Evolutionary conservation across 768 basidiomycete species (phyloP).

Genomic region (Tricholoma terreum): DNA sequence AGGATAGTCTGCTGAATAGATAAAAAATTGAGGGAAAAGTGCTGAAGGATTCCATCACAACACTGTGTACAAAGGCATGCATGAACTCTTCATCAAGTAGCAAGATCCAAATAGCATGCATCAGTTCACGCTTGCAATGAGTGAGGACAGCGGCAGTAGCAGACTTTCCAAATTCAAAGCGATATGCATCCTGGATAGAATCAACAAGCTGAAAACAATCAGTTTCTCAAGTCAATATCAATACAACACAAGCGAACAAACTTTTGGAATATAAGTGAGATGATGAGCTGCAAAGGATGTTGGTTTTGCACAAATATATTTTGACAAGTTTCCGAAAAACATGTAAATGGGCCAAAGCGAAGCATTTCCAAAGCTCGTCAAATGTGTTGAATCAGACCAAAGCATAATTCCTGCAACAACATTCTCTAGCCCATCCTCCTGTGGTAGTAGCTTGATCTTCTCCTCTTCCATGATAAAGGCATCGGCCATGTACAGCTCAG

Average conservation of each 20-base stretch:
- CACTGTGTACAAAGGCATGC: conserved; percentile 1
- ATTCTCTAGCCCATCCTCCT: conserved; percentile 13
- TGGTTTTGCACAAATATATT: conserved; percentile 13
- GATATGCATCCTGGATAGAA: not conserved
- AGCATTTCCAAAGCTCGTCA: conserved; percentile 7
- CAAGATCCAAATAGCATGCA: not conserved
- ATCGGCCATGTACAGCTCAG: conserved; percentile 1
- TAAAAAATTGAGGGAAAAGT: not conserved
- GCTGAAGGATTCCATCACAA: not conserved
- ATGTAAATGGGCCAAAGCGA: conserved; percentile 17
- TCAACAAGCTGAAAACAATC: not conserved
- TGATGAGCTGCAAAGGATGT: conserved; percentile 10
- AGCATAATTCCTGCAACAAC: conserved; percentile 25
- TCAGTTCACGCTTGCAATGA: not conserved
- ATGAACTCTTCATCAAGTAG: conserved; percentile 6
- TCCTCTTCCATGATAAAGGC: not conserved
- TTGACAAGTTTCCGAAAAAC: conserved; percentile 18
- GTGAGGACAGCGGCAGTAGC: not conserved
- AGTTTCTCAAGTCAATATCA: not conserved
- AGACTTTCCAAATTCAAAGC: not conserved
- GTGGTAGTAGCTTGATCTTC: not conserved
- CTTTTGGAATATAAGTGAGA: conserved; percentile 18
- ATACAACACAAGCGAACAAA: not conserved
- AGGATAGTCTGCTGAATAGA: conserved; percentile 6
- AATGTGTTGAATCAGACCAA: conserved; percentile 19